A percentile compares a stretch with the other conserved stretches of the same genome.
These are phyloP conservation scores for Apophysomyces variabilis DNA, from an alignment of 371 early-diverging fungal genomes.

Conservation along the genomic window DNA sequence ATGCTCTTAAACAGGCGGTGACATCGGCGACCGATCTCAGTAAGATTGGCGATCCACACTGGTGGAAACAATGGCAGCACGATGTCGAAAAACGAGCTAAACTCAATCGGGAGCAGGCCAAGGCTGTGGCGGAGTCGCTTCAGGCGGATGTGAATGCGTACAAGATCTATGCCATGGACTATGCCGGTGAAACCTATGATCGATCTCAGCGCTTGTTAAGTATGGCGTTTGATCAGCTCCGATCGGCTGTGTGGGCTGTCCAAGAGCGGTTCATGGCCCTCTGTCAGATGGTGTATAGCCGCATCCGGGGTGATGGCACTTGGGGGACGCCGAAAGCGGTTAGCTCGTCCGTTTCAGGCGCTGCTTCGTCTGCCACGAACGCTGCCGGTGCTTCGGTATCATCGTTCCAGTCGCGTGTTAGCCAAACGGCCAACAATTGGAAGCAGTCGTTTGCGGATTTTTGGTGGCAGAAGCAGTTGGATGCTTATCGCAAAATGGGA, in stretches of 20 bases:
- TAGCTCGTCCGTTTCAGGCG: constrained; percentile 17
- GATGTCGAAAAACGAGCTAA: constrained; percentile 38
- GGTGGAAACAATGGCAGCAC: constrained; percentile 38
- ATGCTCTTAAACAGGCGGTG: constrained; percentile 34
- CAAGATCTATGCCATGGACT: constrained; percentile 54
- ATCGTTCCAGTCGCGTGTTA: constrained; percentile 23
- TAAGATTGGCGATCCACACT: constrained; percentile 35
- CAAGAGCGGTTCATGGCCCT: constrained; percentile 17
- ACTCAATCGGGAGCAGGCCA: constrained; percentile 36
- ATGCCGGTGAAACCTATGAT: constrained; percentile 33
- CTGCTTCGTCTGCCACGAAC: constrained; percentile 29
- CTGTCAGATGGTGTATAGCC: constrained; percentile 2
- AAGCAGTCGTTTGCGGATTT: constrained; percentile 36
- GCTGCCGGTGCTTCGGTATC: constrained; percentile 34
- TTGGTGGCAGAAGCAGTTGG: constrained; percentile 42
- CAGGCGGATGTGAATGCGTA: constrained; percentile 42
- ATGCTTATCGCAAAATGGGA: constrained; percentile 41
- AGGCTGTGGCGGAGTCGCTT: constrained; percentile 27
- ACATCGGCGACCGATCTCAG: constrained; percentile 27
- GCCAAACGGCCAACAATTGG: constrained; percentile 23
- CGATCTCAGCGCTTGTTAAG: constrained; percentile 23
- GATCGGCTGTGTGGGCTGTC: background rate
- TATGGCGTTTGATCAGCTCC: constrained; percentile 7
- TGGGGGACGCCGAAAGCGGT: constrained; percentile 5
- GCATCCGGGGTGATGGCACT: constrained; percentile 12